These are phyloP conservation scores for Hymenoscyphus occultus DNA, from an alignment of 2,329 filamentous ascomycete genomes.

Conservation along the genomic window DNA sequence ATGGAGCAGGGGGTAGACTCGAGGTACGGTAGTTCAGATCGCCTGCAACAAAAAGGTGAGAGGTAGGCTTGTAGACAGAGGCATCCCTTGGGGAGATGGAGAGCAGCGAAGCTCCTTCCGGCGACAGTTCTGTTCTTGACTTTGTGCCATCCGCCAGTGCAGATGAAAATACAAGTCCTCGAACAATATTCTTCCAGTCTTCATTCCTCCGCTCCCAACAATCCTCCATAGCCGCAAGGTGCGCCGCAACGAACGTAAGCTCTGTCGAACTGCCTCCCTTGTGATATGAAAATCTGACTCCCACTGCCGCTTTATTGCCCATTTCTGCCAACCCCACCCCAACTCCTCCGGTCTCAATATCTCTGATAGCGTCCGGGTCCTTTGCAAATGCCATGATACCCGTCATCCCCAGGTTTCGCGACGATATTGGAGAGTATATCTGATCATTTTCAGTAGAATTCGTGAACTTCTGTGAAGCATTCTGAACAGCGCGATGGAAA, in stretches of 20 bases:
- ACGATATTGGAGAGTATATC: slow-evolving; percentile 67
- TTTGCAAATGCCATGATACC: slow-evolving; percentile 81
- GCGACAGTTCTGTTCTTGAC: slow-evolving; percentile 19
- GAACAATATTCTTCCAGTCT: slow-evolving; percentile 85
- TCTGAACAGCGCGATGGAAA: slow-evolving; percentile 68
- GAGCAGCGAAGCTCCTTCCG: slow-evolving; percentile 43
- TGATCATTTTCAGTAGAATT: slow-evolving; percentile 34
- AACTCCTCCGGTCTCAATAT: slow-evolving; percentile 74
- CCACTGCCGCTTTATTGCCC: slow-evolving; percentile 94
- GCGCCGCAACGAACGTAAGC: slow-evolving; percentile 82
- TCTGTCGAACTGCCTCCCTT: slow-evolving; percentile 48
- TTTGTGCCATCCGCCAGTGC: slow-evolving; percentile 21
- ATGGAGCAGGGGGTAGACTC: slow-evolving; percentile 57
- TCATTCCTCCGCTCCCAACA: slow-evolving; percentile 72
- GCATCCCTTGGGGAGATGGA: slow-evolving; percentile 43
- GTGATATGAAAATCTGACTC: slow-evolving; percentile 64
- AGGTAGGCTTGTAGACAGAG: slow-evolving; percentile 70
- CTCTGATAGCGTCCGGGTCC: slow-evolving; percentile 55
- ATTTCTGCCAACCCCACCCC: slow-evolving; percentile 84
- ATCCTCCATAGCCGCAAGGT: slow-evolving; percentile 85
- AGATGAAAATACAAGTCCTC: slow-evolving; percentile 71
- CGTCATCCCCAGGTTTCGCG: slow-evolving; percentile 83
- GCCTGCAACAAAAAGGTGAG: slow-evolving; percentile 81
- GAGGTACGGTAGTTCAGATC: slow-evolving; percentile 95
- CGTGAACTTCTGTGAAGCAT: slow-evolving; percentile 51